Evolutionary conservation across 73 alveolate genomes (phyloP).

Genomic region (Halteria grandinella): DNA sequence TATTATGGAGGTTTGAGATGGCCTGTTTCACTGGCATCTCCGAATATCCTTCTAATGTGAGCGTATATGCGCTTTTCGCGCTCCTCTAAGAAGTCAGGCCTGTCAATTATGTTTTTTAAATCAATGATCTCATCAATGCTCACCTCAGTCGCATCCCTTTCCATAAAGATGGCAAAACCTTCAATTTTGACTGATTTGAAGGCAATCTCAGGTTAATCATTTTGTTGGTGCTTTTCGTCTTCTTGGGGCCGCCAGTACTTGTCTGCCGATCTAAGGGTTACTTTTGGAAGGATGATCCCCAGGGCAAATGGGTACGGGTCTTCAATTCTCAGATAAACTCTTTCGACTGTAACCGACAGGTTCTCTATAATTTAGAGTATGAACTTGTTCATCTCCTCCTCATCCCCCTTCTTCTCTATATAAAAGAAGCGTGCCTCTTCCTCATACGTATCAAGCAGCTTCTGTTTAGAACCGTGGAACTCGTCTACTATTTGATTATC

Average conservation of each 20-base stretch:
- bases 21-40: neutral
- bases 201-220: conserved; percentile 14
- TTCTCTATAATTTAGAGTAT: conserved; percentile 12
- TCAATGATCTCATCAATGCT: neutral
- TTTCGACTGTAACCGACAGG: neutral
- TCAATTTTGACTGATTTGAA: neutral
- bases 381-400: conserved; percentile 32
- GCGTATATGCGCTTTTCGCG: neutral
- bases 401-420: conserved; percentile 25
- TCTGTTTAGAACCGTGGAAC: neutral
- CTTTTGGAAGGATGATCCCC: conserved; percentile 22
- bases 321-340: conserved; percentile 23
- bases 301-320: conserved; percentile 24
- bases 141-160: neutral
- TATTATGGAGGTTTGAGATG: too few relatives aligned
- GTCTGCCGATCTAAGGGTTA: neutral
- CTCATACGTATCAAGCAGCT: neutral
- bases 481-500: neutral
- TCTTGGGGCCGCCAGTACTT: too few relatives aligned
- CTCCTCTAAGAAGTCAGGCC: neutral
- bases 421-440: conserved; percentile 1
- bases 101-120: neutral
- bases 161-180: conserved; percentile 7
- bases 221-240: neutral
- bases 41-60: conserved; percentile 4